These are phyloP conservation scores for Euphorbia tirucalli DNA, from an alignment of 345 rosid genomes.

Conservation along the genomic window DNA sequence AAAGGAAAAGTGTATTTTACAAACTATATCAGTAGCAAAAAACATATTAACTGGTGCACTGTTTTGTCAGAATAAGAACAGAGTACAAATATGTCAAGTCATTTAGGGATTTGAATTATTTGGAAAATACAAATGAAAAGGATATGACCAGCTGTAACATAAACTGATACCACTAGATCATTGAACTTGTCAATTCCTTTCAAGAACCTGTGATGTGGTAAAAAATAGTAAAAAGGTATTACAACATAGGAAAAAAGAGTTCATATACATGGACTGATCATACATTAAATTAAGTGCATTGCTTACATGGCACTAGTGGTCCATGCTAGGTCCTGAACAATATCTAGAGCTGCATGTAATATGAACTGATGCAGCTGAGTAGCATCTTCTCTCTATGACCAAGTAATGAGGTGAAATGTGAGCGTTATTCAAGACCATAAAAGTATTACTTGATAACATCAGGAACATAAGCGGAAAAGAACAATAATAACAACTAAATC, in stretches of 20 bases:
- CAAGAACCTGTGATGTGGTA: constrained; percentile 57
- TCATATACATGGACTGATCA: background rate
- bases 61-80: background rate
- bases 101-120: too few species aligned
- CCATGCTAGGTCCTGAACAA: constrained; percentile 97
- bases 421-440: constrained; percentile 2
- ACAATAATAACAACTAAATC: background rate
- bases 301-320: constrained; percentile 93
- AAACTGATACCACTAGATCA: constrained; percentile 89
- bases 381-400: constrained; percentile 94
- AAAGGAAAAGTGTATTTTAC: background rate
- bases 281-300: background rate
- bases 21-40: background rate
- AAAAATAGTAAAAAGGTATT: background rate
- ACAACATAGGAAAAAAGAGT: background rate
- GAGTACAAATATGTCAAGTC: too few species aligned
- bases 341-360: constrained; percentile 89
- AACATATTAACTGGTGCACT: background rate
- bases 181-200: constrained; percentile 90
- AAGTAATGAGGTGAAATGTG: background rate
- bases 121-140: constrained; percentile 39
- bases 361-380: constrained; percentile 92
- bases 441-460: background rate
- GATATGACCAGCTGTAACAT: constrained; percentile 98
- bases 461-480: background rate